These are phyloP conservation scores for Crithidia expoeki DNA, from an alignment of 208 protist species.

Conservation along the genomic window DNA sequence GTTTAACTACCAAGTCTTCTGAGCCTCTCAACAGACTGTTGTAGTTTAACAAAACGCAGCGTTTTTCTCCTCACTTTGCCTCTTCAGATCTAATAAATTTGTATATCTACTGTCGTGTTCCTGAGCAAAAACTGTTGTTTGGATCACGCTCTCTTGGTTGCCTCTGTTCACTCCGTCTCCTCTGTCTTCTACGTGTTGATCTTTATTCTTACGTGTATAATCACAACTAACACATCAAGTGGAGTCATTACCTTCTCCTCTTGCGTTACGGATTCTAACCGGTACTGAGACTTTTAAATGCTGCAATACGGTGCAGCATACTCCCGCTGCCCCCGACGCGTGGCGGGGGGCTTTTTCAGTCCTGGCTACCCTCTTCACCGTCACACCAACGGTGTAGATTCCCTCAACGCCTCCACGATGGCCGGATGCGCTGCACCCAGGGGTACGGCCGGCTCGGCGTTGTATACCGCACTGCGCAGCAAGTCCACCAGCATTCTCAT, in stretches of 20 bases:
- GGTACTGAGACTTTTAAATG: not conserved
- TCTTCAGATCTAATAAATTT: not conserved
- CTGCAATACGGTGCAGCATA: conserved; percentile 16
- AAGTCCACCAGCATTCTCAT: conserved; percentile 65
- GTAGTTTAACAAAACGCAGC: too few species aligned
- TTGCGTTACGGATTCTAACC: too few species aligned
- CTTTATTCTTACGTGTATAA: too few species aligned
- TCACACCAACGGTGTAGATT: not conserved
- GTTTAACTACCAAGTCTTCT: not conserved
- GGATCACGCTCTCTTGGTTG: too few species aligned
- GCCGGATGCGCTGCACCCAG: not conserved
- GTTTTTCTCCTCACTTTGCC: not conserved
- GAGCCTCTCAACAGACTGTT: not conserved
- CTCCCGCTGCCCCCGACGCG: conserved; percentile 14
- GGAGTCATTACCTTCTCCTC: too few species aligned
- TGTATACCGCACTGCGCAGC: conserved; percentile 9
- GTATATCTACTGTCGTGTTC: too few species aligned
- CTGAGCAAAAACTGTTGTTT: too few species aligned
- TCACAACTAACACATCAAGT: too few species aligned
- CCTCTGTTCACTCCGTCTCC: too few species aligned
- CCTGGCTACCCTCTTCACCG: not conserved
- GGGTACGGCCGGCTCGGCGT: not conserved
- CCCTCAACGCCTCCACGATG: not conserved
- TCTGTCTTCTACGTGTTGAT: too few species aligned
- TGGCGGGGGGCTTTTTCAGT: not conserved